These are phyloP conservation scores for Neospermospora avenae DNA, from an alignment of 2,329 filamentous ascomycete species.

Conservation along the genomic window DNA sequence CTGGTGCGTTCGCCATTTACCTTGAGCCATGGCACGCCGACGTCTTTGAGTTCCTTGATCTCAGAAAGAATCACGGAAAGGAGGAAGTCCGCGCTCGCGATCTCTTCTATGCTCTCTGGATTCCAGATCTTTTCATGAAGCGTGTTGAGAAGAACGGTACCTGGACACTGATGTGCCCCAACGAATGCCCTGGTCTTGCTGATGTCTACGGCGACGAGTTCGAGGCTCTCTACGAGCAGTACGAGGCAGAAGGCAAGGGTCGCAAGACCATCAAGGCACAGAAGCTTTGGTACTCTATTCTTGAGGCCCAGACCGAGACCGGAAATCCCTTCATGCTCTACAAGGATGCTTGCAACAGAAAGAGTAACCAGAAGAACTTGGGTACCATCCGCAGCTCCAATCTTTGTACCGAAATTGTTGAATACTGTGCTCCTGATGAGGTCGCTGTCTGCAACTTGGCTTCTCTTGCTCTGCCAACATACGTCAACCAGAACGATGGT, in stretches of 20 bases:
- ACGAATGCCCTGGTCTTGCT: slow-evolving; percentile 90
- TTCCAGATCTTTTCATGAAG: slow-evolving; percentile 99
- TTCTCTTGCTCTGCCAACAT: slow-evolving; percentile 87
- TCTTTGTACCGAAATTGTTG: slow-evolving; percentile 96
- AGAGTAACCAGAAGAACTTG: slow-evolving; percentile 99
- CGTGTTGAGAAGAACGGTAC: slow-evolving; percentile 94
- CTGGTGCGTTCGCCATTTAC: slow-evolving; percentile 97
- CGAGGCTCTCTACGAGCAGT: slow-evolving; percentile 88
- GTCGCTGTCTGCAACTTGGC: slow-evolving; percentile 98
- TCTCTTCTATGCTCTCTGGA: slow-evolving; percentile 97
- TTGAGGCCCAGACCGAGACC: slow-evolving; percentile 98
- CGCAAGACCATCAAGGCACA: slow-evolving; percentile 92
- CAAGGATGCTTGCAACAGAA: slow-evolving; percentile 97
- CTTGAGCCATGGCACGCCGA: slow-evolving; percentile 98
- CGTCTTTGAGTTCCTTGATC: slow-evolving; percentile 94
- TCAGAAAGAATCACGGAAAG: slow-evolving; percentile 99
- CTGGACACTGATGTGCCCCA: slow-evolving; percentile 98
- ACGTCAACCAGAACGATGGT: slow-evolving; percentile 80
- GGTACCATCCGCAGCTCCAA: slow-evolving; percentile 98
- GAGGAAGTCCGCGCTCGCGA: slow-evolving; percentile 96
- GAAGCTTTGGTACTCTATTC: slow-evolving; percentile 98
- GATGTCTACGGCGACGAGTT: slow-evolving; percentile 98
- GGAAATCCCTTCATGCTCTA: slow-evolving; percentile 99
- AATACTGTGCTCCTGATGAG: slow-evolving; percentile 96
- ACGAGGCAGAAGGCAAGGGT: slow-evolving; percentile 83